Percentiles rank a stretch among this genome's conserved stretches.
Conservation (phyloP, 73 alveolate genomes). For the Paramecium tetraurelia region DNA sequence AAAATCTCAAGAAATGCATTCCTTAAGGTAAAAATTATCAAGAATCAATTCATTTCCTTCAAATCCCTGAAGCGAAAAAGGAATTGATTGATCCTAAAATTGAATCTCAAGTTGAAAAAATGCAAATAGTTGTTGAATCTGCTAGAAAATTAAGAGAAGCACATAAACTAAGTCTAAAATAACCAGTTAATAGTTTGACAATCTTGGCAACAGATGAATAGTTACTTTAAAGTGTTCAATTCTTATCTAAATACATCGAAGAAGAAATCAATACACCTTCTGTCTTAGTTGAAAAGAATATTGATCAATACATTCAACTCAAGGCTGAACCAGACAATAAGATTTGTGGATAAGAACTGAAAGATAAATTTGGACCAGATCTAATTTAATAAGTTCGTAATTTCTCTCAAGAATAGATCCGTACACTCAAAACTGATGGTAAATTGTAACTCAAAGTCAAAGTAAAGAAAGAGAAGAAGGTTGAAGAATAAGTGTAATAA, state of each 20-base stretch:
- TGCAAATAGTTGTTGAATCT: slow-evolving; percentile 89
- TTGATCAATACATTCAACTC: slow-evolving; percentile 75
- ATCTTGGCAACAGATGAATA: neutral
- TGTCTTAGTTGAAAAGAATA: slow-evolving; percentile 74
- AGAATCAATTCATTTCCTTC: slow-evolving; percentile 92
- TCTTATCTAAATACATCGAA: slow-evolving; percentile 80
- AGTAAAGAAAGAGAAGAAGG: slow-evolving; percentile 71
- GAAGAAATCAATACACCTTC: slow-evolving; percentile 92
- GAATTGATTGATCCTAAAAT: slow-evolving; percentile 82
- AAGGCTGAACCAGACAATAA: slow-evolving; percentile 82
- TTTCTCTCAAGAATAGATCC: slow-evolving; percentile 67
- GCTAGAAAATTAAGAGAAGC: slow-evolving; percentile 95
- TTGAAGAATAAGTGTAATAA: slow-evolving; percentile 62
- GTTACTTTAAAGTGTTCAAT: slow-evolving; percentile 57
- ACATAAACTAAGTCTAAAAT: slow-evolving; percentile 86
- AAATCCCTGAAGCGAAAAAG: slow-evolving; percentile 85
- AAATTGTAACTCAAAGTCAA: slow-evolving; percentile 60
- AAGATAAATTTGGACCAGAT: slow-evolving; percentile 70
- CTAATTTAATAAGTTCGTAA: slow-evolving; percentile 73
- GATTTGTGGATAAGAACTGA: slow-evolving; percentile 77
- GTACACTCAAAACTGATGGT: slow-evolving; percentile 70
- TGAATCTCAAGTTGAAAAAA: slow-evolving; percentile 78
- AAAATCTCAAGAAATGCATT: slow-evolving; percentile 91
- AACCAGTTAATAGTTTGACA: slow-evolving; percentile 71
- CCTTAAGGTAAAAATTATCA: slow-evolving; percentile 68